Evolutionary conservation across 257 asterid genomes (phyloP), one percentile per base, ranked within the genome.

Genomic region (Avicennia marina): DNA sequence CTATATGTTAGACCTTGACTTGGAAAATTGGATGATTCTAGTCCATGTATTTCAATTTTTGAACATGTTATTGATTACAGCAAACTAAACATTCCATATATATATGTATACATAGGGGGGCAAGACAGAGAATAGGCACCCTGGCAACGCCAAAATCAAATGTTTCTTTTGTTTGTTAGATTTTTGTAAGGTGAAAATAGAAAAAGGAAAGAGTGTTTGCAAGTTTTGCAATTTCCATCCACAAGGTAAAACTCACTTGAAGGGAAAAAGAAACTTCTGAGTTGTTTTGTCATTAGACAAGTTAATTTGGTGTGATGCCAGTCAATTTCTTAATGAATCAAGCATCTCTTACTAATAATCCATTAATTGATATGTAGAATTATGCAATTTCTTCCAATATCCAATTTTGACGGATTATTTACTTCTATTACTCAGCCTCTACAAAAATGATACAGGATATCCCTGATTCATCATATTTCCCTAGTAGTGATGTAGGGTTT

Each of bases 371-470:
- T 58, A n/a, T 43, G 7, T 26, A 19, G 4, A 6, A 40, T 27
- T 29, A 40, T 11, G 42, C 18, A 42, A 10, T 24, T 16, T 44
- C 32, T 39, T 56, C 25, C 7, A 53, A 38, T 17, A 25, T 17
- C 24, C 33, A 2, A 21, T 19, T 27, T 9, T 63, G 1, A 63
- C 29, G 13, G 26, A 51, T 41, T 25, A 41, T 58, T 52, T 19
- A 40, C 42, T 26, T 26, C n/a, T 29, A 16, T 40, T 21, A 50
- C 38, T 36, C 58, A 61, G 66, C 45, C 47, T 24, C 41, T 22
- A 8, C 15, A 29, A 10, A 11, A 16, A 11, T 11, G 20, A 49
- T 24, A 9, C 29, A 4, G 20, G 10, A 33, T 1, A 1, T 21
- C 46, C 46, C 49, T 39, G 15, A n/a, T 16, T n/a, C 13, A 11